Percentiles rank a stretch among this genome's conserved stretches.
These are phyloP conservation scores for Mycena crocata DNA, from an alignment of 768 basidiomycete species.

Conservation along the genomic window DNA sequence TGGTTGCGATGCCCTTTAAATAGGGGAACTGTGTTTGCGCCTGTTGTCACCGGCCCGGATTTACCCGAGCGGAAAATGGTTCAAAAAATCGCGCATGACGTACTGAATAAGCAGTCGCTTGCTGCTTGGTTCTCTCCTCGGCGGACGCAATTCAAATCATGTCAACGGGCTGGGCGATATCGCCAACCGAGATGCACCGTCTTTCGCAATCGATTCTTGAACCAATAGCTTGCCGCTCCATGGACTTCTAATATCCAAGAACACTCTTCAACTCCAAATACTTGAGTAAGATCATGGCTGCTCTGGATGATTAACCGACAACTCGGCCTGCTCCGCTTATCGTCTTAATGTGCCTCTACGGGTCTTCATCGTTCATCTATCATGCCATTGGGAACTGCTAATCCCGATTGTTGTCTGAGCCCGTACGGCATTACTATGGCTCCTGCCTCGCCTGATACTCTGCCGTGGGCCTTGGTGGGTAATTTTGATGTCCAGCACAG, in stretches of 20 bases:
- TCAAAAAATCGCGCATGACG: no score
- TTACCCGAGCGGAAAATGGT: no score
- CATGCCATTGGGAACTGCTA: not conserved
- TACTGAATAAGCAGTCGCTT: no score
- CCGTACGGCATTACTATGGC: not conserved
- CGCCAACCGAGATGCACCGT: no score
- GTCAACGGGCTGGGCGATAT: no score
- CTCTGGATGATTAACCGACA: conserved; percentile 5
- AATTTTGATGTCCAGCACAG: not conserved
- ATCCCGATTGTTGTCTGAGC: not conserved
- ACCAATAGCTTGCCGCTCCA: no score
- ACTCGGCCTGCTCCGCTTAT: conserved; percentile 8
- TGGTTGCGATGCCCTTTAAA: not conserved
- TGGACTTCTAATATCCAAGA: no score
- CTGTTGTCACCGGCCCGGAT: no score
- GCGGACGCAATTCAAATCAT: no score
- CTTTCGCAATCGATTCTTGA: not conserved
- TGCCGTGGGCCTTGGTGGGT: not conserved
- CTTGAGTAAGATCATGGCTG: not conserved
- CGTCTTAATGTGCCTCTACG: conserved; percentile 6
- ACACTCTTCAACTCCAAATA: not conserved
- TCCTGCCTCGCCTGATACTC: not conserved
- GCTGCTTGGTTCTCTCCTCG: no score
- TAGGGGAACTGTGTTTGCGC: no score
- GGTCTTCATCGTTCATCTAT: conserved; percentile 7